Evolutionary conservation across 257 asterid genomes (phyloP), one percentile per base, ranked within the genome.

Genomic region (Solanum chilense): DNA sequence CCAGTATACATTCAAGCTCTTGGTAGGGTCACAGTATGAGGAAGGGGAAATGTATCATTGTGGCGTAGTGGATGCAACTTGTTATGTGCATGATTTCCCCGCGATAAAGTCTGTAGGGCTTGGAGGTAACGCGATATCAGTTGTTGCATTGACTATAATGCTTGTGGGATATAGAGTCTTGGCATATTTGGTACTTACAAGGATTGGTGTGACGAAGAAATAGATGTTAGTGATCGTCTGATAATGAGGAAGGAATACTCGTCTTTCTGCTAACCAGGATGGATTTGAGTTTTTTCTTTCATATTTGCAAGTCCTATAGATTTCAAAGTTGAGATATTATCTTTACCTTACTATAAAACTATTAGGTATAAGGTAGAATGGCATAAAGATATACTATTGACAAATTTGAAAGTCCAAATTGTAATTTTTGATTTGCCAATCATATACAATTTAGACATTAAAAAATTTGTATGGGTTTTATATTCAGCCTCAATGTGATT

Each of bases 121-220:
- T 0, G 90, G 87, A n/a, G 95, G 92, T 83, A 49, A 23, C 12
- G 84, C 15, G 13, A 12, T 80, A 1, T 87, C 95, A 3, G 80
- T 92, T 12, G 1, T 91, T 45, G 97, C 94, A 3, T 39, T 95
- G 92, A 89, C 88, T 31, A n/a, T 90, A 2, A 94, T 96, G 99
- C 87, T 95, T 39, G 92, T 96, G 82, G 93, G 90, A 1, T 95
- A 93, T 56, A 90, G 98, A 91, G 78, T 94, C 5, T 44, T 96
- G 45, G 98, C 99, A 1, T 96, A 96, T 86, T 15, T 93, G n/a
- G 96, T 98, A 0, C 96, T 96, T 29, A 93, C 88, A 94, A 95
- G 98, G 68, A 86, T 95, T 87, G 99, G 98, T 35, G 94, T 92
- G 12, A 83, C 92, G 0, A 91, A 82, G 90, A 92, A 94, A 66